Percentiles rank a stretch among this genome's conserved stretches.
Evolutionary conservation across 148 eudicot species (phyloP).

Genomic region (Rhododendron williamsianum): DNA sequence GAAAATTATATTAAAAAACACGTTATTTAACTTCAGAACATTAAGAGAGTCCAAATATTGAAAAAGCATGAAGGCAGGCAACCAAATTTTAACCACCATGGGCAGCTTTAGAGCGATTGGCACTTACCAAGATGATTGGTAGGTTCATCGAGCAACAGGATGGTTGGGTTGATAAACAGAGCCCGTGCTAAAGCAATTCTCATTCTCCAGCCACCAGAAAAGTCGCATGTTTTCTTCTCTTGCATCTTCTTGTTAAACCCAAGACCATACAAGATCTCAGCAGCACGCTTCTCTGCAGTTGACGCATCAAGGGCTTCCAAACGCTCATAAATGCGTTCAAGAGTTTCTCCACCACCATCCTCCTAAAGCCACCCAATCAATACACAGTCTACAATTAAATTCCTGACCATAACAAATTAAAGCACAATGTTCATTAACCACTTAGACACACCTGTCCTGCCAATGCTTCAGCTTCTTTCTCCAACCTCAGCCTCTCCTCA

Average conservation of each 20-base stretch:
- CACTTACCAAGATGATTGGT: constrained; percentile 95
- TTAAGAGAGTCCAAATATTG: constrained; percentile 1
- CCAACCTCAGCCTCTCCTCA: constrained; percentile 76
- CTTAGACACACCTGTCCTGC: constrained; percentile 55
- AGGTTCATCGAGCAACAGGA: constrained; percentile 88
- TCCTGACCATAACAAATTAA: background rate
- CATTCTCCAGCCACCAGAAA: constrained; percentile 99
- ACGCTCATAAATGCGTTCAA: constrained; percentile 91
- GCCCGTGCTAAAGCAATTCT: constrained; percentile 94
- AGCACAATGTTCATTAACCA: background rate
- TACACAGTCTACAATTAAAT: background rate
- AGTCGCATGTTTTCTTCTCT: constrained; percentile 83
- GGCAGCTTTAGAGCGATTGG: background rate
- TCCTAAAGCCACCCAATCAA: constrained; percentile 40
- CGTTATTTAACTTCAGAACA: background rate
- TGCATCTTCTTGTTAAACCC: constrained; percentile 90
- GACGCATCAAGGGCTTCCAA: constrained; percentile 87
- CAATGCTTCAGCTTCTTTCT: constrained; percentile 81
- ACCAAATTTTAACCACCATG: background rate
- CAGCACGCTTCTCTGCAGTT: constrained; percentile 98
- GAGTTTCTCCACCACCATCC: constrained; percentile 89
- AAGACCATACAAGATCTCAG: constrained; percentile 90
- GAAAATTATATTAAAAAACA: too few relatives aligned
- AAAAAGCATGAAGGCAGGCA: background rate
- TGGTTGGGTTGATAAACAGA: constrained; percentile 92